Base-by-base conservation (phyloP, 176 grass and related monocot genomes). In the Cenchrus fungigraminus region DNA sequence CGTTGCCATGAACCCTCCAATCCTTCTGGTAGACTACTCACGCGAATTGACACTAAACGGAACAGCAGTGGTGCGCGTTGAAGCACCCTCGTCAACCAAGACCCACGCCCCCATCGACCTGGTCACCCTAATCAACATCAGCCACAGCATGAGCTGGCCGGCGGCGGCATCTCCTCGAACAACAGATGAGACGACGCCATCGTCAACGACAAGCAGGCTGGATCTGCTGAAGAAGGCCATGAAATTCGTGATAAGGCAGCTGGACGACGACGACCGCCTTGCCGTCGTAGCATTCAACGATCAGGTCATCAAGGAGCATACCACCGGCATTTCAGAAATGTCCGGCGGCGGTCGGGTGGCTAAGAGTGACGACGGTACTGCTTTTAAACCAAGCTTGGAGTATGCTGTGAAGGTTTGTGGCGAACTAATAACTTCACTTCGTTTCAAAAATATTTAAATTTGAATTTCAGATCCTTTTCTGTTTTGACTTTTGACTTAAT, bases 371-470 rank as follows among this genome's bases (percentile, higher is more conserved):
- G 37, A 40, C 3, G 37, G 37, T 40, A 64, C 76, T 63, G 58
- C 58, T 9, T 64, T 64, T 47, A 79, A 25, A 16, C 58, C 76
- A 31, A 28, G 12, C 42, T 64, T 64, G 20, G 76, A 79, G 59
- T 43, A 79, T 63, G 76, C 76, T 29, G 76, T 79, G n/a, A 79
- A 79, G 76, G 76, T 79, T 34, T 34, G 34, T 34, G 34, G 34
- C 34, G 34, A 45, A 45, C 7, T 5, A 45, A 4, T 3, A 45
- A 45, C 45, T 46, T 46, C 45, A 46, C 45, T 46, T 46, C 1
- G 4, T 46, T 46, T 46, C 8, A 46, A 46, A 46, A 46, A 46
- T 46, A 46, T 8, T 46, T 9, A 3, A 45, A 46, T 46, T 46
- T 46, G 6, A 46, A 6, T 46, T 46, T 9, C 45, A 46, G 5